Conservation (phyloP, 2,329 filamentous ascomycete genomes). For the Apiospora hydei region DNA sequence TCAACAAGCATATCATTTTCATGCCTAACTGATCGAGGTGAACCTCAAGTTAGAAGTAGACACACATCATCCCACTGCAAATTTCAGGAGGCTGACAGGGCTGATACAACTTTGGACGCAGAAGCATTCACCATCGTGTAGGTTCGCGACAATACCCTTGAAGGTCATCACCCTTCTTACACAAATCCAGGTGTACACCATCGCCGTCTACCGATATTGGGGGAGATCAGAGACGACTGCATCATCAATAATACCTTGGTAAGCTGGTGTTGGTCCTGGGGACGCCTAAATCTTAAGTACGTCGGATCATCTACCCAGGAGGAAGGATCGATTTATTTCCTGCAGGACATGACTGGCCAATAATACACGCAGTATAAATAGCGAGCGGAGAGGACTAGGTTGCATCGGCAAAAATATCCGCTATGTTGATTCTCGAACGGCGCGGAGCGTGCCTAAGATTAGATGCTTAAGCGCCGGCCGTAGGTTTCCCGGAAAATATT, state of each 20-base stretch:
- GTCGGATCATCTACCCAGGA: not conserved
- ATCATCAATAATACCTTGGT: not conserved
- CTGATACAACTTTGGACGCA: not conserved
- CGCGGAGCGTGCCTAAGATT: slow-evolving; percentile 13
- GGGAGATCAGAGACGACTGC: not conserved
- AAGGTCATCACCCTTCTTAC: not conserved
- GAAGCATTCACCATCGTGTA: not conserved
- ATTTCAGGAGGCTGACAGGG: not conserved
- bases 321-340: not conserved
- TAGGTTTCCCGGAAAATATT: not conserved
- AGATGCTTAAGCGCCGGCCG: slow-evolving; percentile 9
- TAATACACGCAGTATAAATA: not conserved
- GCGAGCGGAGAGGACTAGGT: slow-evolving; percentile 1
- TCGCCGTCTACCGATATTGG: not conserved
- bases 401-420: slow-evolving; percentile 13
- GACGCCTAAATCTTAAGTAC: not conserved
- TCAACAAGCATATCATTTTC: not conserved
- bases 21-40: not conserved
- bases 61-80: slow-evolving; percentile 2
- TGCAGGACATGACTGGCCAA: not conserved
- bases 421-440: slow-evolving; percentile 11
- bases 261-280: not conserved
- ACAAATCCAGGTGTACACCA: not conserved
- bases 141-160: not conserved
- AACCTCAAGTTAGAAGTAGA: not conserved